Percentiles rank a stretch among this genome's conserved stretches.
phyloP scores from a whole-genome alignment of 805 yeast species.

The Saccharomyces eubayanus region DNA sequence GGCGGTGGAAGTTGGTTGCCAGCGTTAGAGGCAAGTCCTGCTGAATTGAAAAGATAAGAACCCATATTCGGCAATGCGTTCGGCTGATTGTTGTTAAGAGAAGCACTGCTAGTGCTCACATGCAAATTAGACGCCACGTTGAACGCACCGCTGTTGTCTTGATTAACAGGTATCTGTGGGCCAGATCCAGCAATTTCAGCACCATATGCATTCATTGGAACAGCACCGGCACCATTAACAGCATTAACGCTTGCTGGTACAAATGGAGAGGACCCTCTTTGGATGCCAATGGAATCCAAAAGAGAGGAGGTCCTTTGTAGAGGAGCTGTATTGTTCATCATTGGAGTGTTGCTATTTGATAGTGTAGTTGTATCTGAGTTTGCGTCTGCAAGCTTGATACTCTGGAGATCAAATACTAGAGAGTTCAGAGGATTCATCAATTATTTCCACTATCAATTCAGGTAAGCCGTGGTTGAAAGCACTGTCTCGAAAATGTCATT shows the following conservation, averaged over 20 bases:
- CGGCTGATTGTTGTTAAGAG: neutral
- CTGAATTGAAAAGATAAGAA: neutral
- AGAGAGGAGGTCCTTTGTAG: conserved; percentile 18
- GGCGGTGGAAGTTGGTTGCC: conserved; percentile 6
- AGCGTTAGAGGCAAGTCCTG: neutral
- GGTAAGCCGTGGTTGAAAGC: neutral
- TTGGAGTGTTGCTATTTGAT: neutral
- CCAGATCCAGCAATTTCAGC: neutral
- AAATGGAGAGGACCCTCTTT: conserved; percentile 22
- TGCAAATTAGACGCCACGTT: neutral
- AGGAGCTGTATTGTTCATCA: conserved; percentile 2
- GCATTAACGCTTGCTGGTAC: neutral
- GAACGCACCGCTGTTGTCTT: neutral
- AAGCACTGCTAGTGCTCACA: neutral
- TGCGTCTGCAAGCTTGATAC: neutral
- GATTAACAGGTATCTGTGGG: neutral
- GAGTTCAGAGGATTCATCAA: neutral
- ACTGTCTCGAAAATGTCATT: too few relatives aligned
- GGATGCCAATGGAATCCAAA: conserved; percentile 22
- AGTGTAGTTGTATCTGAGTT: neutral
- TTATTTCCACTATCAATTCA: neutral
- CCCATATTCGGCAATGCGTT: neutral
- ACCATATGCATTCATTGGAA: neutral
- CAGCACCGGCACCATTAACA: neutral
- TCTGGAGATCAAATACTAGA: neutral